phyloP scores from a whole-genome alignment of 805 yeast species.

The Vanderwaltozyma polyspora region DNA sequence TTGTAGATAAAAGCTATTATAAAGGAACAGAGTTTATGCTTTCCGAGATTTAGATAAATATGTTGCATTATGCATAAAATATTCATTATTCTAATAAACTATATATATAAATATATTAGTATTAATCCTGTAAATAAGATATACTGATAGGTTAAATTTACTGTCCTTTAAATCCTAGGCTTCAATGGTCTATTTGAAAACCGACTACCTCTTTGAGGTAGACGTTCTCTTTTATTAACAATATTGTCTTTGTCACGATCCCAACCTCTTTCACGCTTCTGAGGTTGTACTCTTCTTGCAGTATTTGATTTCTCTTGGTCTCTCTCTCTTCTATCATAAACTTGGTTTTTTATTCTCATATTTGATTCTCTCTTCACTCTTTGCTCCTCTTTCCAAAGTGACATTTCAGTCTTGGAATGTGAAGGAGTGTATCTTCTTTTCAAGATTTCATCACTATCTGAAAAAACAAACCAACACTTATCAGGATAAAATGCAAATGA shows the following conservation, averaged over 20 bases:
- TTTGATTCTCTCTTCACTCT: too few relatives aligned
- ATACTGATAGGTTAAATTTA: too few relatives aligned
- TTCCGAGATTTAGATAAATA: conserved; percentile 17
- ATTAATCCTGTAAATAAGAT: neutral
- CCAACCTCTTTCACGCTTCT: conserved; percentile 4
- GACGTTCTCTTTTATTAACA: neutral
- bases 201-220: neutral
- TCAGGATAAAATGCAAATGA: conserved; percentile 19
- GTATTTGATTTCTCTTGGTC: neutral
- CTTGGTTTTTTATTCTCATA: too few relatives aligned
- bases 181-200: neutral
- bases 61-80: too few relatives aligned
- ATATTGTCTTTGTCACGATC: conserved; percentile 5
- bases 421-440: conserved; percentile 7
- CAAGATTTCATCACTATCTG: conserved; percentile 14
- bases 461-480: conserved; percentile 14
- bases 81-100: neutral
- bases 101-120: too few relatives aligned
- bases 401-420: conserved; percentile 5
- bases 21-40: conserved; percentile 35
- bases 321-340: neutral
- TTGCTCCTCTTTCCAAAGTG: conserved; percentile 11
- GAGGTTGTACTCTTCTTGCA: neutral
- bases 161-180: too few relatives aligned
- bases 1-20: conserved; percentile 46